phyloP scores from a whole-genome alignment of 2,329 filamentous ascomycete species.

The Aspergillus spinulosporus region DNA sequence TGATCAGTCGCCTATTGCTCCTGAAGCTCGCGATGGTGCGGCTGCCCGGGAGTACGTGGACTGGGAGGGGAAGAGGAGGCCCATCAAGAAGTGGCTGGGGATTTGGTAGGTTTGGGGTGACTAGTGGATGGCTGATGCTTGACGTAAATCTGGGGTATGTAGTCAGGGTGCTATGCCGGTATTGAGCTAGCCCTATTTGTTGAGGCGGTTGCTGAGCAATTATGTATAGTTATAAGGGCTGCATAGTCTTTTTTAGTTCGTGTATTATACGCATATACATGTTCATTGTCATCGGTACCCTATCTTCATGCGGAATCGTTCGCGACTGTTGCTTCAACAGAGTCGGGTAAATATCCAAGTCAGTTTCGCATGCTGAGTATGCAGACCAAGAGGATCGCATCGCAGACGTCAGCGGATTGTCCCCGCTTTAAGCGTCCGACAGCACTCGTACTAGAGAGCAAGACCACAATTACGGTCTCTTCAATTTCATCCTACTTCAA shows the following conservation, averaged over 20 bases:
- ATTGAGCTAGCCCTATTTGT: neutral
- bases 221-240: neutral
- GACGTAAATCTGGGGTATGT: neutral
- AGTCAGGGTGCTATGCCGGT: neutral
- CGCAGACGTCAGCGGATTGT: neutral
- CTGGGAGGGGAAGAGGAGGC: conserved; percentile 48
- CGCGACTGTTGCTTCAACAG: neutral
- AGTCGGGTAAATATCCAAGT: neutral
- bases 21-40: conserved; percentile 30
- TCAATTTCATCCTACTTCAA: conserved; percentile 57
- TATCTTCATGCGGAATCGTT: conserved; percentile 3
- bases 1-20: conserved; percentile 43
- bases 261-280: conserved; percentile 24
- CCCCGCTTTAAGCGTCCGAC: neutral
- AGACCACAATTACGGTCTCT: neutral
- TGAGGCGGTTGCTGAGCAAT: neutral
- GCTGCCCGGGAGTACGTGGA: conserved; percentile 31
- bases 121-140: neutral
- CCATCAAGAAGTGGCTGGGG: conserved; percentile 78
- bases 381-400: neutral
- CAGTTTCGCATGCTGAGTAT: neutral
- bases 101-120: conserved; percentile 61
- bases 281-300: conserved; percentile 11
- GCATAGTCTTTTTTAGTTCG: conserved; percentile 22
- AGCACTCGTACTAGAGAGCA: neutral